Evolutionary conservation across 2,329 filamentous ascomycete species (phyloP).

Genomic region (Aspergillus pseudoglaucus): DNA sequence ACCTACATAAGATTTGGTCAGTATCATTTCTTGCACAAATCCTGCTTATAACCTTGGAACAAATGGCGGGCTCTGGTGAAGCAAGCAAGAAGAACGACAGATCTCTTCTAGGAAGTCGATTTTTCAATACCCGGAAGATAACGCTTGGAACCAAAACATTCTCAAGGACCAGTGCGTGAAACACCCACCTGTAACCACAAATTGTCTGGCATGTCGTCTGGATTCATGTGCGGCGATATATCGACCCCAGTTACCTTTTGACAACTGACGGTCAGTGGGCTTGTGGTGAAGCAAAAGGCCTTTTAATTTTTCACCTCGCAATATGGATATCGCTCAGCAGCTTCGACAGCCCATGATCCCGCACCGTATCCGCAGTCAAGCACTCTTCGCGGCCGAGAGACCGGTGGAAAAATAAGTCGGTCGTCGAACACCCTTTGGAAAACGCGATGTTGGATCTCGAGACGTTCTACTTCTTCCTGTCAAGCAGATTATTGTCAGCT

Average conservation of each 20-base stretch:
- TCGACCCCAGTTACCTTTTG: constrained; percentile 64
- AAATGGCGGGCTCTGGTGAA: neutral
- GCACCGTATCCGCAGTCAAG: constrained; percentile 68
- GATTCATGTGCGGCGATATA: constrained; percentile 63
- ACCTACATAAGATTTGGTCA: constrained; percentile 37
- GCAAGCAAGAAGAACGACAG: neutral
- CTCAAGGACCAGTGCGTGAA: neutral
- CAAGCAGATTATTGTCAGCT: constrained; percentile 2
- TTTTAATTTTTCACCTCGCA: constrained; percentile 51
- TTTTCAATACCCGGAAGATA: neutral
- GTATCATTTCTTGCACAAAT: constrained; percentile 5
- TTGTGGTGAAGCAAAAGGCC: constrained; percentile 1
- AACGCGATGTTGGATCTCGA: constrained; percentile 58
- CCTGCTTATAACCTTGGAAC: neutral
- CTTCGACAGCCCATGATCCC: constrained; percentile 64
- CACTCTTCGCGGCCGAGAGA: constrained; percentile 52
- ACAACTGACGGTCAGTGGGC: constrained; percentile 12
- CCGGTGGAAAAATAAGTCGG: constrained; percentile 63
- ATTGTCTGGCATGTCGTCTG: constrained; percentile 59
- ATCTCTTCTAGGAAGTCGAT: neutral
- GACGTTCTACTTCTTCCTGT: constrained; percentile 62
- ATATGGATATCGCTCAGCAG: constrained; percentile 57
- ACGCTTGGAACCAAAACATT: neutral
- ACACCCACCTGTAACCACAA: constrained; percentile 56
- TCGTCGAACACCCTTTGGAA: constrained; percentile 60